A percentile compares a stretch with the other conserved stretches of the same genome.
These are phyloP conservation scores for Saccharomyces jurei DNA, from an alignment of 805 yeast species.

Conservation along the genomic window DNA sequence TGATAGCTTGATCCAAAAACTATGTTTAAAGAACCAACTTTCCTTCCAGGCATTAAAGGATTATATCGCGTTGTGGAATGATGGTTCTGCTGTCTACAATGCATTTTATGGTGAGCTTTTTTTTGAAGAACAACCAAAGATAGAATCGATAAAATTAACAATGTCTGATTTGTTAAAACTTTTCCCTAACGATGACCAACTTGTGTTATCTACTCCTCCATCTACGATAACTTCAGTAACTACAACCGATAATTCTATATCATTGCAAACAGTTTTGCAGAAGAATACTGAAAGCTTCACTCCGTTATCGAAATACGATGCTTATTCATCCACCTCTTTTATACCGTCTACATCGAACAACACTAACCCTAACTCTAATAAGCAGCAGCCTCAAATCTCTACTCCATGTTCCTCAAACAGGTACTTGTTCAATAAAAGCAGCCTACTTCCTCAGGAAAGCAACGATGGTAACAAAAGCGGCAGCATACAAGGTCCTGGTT, in stretches of 20 bases:
- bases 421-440: neutral
- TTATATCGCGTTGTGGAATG: constrained; percentile 31
- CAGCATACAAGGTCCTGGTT: neutral
- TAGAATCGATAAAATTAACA: constrained; percentile 3
- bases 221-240: neutral
- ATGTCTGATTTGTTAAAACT: constrained; percentile 10
- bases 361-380: neutral
- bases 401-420: neutral
- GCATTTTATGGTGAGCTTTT: constrained; percentile 19
- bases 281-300: constrained; percentile 1
- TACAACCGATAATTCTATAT: neutral
- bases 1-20: constrained; percentile 3
- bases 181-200: constrained; percentile 10
- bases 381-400: neutral
- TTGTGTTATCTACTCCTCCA: constrained; percentile 1
- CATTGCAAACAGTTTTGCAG: constrained; percentile 4
- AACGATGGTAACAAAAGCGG: neutral
- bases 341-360: constrained; percentile 10
- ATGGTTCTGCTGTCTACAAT: constrained; percentile 24
- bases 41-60: constrained; percentile 16
- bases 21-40: constrained; percentile 18
- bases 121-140: constrained; percentile 13
- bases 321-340: constrained; percentile 20
- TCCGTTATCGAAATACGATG: constrained; percentile 14
- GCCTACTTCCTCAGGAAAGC: neutral